Conservation (phyloP, 1,284 basidiomycete genomes). For the Xerocomus amazonicus region DNA sequence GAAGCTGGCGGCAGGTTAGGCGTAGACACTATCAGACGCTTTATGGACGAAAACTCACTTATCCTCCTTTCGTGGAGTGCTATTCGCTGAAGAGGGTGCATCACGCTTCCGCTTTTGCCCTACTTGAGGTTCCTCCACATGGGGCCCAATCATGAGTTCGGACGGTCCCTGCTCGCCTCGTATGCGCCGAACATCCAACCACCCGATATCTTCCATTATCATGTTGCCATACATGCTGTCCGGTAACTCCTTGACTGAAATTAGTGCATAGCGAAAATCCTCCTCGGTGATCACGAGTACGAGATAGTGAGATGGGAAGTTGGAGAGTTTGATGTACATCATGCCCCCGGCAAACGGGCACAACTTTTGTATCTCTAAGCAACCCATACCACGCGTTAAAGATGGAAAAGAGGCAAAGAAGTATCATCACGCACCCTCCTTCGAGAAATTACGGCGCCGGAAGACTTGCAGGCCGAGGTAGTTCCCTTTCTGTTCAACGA, state of each 20-base stretch:
- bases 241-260: constrained; percentile 51
- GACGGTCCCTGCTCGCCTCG: constrained; percentile 39
- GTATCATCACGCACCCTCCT: constrained; percentile 44
- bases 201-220: constrained; percentile 72
- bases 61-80: constrained; percentile 20
- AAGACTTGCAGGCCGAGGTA: constrained; percentile 71
- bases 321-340: constrained; percentile 68
- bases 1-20: constrained; percentile 43
- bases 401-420: neutral
- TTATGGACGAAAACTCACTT: constrained; percentile 20
- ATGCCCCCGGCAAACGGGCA: constrained; percentile 52
- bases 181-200: constrained; percentile 67
- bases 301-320: constrained; percentile 69
- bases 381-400: neutral
- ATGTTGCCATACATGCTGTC: constrained; percentile 55
- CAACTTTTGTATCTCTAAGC: constrained; percentile 59
- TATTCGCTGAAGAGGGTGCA: constrained; percentile 5
- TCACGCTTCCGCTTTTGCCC: constrained; percentile 40
- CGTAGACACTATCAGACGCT: neutral
- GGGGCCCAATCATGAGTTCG: constrained; percentile 12
- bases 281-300: constrained; percentile 75
- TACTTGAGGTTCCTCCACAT: constrained; percentile 19
- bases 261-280: constrained; percentile 72
- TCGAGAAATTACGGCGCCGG: constrained; percentile 62
- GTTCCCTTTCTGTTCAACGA: constrained; percentile 71